These are phyloP conservation scores for Acorus calamus DNA, from an alignment of 106 monocot genomes.

Conservation along the genomic window DNA sequence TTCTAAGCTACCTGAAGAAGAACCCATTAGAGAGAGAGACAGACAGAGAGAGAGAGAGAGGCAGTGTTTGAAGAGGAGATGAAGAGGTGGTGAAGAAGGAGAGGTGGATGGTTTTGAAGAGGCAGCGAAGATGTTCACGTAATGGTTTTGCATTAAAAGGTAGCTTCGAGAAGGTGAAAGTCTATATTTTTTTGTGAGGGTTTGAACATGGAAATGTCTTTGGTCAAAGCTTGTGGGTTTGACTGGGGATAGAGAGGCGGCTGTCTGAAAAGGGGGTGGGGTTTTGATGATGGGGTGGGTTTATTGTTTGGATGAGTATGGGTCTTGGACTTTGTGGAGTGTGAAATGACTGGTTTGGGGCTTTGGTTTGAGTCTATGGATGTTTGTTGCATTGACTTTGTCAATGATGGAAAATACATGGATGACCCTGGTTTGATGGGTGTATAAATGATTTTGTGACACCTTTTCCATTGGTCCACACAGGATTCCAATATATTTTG, in stretches of 20 bases:
- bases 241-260: slow-evolving; percentile 5
- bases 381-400: too few species aligned
- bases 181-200: neutral
- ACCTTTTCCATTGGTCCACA: too few species aligned
- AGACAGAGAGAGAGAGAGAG: neutral
- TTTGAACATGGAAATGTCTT: slow-evolving; percentile 10
- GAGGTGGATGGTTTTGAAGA: neutral
- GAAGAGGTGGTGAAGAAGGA: neutral
- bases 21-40: slow-evolving; percentile 19
- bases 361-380: too few species aligned
- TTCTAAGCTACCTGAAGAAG: slow-evolving; percentile 36
- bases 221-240: slow-evolving; percentile 31
- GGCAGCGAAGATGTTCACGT: neutral
- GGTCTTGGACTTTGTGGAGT: too few species aligned
- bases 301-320: too few species aligned
- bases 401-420: too few species aligned
- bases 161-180: slow-evolving; percentile 13
- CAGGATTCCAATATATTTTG: too few species aligned
- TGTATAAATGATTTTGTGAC: too few species aligned
- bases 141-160: neutral
- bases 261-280: too few species aligned
- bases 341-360: too few species aligned
- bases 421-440: too few species aligned
- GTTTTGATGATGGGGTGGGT: too few species aligned
- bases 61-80: neutral